Conservation (phyloP, 2,329 filamentous ascomycete genomes). For the Fusarium mundagurra region DNA sequence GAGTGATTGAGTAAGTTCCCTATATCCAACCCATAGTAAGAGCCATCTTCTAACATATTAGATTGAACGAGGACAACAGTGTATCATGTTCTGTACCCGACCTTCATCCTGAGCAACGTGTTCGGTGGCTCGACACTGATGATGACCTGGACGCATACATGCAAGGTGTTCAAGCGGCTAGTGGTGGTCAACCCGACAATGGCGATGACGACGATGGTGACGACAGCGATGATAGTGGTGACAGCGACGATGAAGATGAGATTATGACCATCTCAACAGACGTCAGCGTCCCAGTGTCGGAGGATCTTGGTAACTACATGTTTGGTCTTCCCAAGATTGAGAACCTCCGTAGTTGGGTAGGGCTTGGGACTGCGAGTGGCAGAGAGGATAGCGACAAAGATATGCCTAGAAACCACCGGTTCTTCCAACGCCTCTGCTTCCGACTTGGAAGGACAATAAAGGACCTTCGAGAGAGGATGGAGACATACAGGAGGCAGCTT, state of each 20-base stretch:
- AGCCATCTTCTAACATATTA: constrained; percentile 6
- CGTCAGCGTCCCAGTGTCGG: constrained; percentile 7
- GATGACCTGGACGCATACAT: background rate
- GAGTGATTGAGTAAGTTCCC: constrained; percentile 23
- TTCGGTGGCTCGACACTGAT: constrained; percentile 24
- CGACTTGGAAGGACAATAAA: constrained; percentile 51
- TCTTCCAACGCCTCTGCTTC: constrained; percentile 48
- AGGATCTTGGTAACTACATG: constrained; percentile 19
- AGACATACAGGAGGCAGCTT: constrained; percentile 6
- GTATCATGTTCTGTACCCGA: background rate
- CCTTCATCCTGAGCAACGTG: constrained; percentile 37
- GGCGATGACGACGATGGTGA: background rate
- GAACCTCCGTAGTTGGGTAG: constrained; percentile 12
- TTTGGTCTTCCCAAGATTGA: constrained; percentile 27
- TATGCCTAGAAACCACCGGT: constrained; percentile 13
- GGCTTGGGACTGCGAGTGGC: background rate
- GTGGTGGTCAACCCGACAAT: background rate
- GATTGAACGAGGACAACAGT: background rate
- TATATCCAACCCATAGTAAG: background rate
- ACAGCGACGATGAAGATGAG: background rate
- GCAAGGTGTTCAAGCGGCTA: background rate
- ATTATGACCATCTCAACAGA: constrained; percentile 25
- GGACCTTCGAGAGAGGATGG: constrained; percentile 10
- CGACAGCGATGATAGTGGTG: background rate
- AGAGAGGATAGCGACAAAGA: background rate